Evolutionary conservation across 1,139 yeast species (phyloP).

Genomic region (Scheffersomyces lignicola): DNA sequence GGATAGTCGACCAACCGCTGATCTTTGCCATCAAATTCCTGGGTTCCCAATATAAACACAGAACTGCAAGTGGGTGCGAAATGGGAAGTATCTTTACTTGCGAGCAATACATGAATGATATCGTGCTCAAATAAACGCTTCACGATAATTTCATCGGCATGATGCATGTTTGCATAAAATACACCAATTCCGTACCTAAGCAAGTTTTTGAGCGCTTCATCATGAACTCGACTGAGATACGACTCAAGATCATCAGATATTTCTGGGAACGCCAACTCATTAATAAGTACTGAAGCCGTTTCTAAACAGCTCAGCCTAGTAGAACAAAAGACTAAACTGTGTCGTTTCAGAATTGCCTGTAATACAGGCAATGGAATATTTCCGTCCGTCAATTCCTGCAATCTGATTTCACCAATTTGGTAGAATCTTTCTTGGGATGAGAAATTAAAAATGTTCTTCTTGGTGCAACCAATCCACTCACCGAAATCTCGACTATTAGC

Average conservation of each 20-base stretch:
- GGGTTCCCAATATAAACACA: slow-evolving; percentile 72
- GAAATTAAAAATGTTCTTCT: slow-evolving; percentile 64
- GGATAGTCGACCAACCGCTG: slow-evolving; percentile 71
- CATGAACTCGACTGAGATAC: slow-evolving; percentile 46
- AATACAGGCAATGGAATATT: slow-evolving; percentile 17
- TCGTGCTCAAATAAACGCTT: slow-evolving; percentile 52
- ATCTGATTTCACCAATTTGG: slow-evolving; percentile 57
- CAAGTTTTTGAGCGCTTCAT: slow-evolving; percentile 43
- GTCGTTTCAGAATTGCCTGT: slow-evolving; percentile 24
- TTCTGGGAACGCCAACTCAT: slow-evolving; percentile 21
- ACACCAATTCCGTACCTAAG: slow-evolving; percentile 69
- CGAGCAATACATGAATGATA: slow-evolving; percentile 53
- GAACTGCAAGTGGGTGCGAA: slow-evolving; percentile 53
- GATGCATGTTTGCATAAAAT: slow-evolving; percentile 59
- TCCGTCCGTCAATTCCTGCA: slow-evolving; percentile 33
- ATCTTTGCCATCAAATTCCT: slow-evolving; percentile 70
- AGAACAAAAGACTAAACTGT: slow-evolving; percentile 51
- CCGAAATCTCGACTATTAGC: slow-evolving; percentile 78
- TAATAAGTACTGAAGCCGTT: slow-evolving; percentile 46
- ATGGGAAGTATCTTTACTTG: slow-evolving; percentile 55
- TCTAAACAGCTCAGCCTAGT: slow-evolving; percentile 57
- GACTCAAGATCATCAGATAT: slow-evolving; percentile 25
- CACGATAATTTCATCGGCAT: slow-evolving; percentile 53
- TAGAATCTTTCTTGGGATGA: slow-evolving; percentile 58
- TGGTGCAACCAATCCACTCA: slow-evolving; percentile 80